A percentile compares a stretch with the other conserved stretches of the same genome.
Conservation (phyloP, 768 basidiomycete genomes). For the Phylloporus sp. region DNA sequence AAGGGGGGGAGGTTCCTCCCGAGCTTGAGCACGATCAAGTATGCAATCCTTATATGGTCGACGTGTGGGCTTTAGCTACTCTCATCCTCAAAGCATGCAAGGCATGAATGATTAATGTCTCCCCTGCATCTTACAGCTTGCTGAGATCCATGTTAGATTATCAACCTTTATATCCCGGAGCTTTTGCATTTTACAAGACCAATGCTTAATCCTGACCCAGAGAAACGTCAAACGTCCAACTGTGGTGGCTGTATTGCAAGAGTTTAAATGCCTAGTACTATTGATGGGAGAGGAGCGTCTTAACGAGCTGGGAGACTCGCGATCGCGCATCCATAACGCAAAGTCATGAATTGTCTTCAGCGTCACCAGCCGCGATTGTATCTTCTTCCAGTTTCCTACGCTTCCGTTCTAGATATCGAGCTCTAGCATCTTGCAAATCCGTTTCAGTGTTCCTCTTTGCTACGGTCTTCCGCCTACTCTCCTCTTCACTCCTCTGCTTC, state of each 20-base stretch:
- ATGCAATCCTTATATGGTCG: slow-evolving; percentile 63
- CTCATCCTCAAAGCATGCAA: slow-evolving; percentile 63
- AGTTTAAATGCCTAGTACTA: slow-evolving; percentile 49
- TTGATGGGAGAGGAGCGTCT: slow-evolving; percentile 37
- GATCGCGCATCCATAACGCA: not conserved
- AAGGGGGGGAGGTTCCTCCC: slow-evolving; percentile 65
- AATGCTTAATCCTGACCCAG: slow-evolving; percentile 56
- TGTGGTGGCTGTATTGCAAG: slow-evolving; percentile 42
- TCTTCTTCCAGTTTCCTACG: slow-evolving; percentile 62
- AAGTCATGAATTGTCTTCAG: slow-evolving; percentile 12
- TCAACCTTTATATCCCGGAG: slow-evolving; percentile 56
- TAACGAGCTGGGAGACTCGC: not conserved
- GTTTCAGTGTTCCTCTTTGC: slow-evolving; percentile 71
- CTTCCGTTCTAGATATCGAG: slow-evolving; percentile 78
- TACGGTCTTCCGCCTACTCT: slow-evolving; percentile 62
- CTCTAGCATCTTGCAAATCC: slow-evolving; percentile 70
- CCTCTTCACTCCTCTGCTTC: slow-evolving; percentile 56
- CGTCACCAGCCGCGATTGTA: not conserved
- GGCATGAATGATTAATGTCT: slow-evolving; percentile 35
- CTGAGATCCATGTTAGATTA: slow-evolving; percentile 38
- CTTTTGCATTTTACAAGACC: slow-evolving; percentile 51
- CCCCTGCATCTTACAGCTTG: not conserved
- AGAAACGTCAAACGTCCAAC: slow-evolving; percentile 55
- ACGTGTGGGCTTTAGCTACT: slow-evolving; percentile 69
- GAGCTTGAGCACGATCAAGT: slow-evolving; percentile 54